phyloP scores from a whole-genome alignment of 2,329 filamentous ascomycete species.

The Penicillium sp. region DNA sequence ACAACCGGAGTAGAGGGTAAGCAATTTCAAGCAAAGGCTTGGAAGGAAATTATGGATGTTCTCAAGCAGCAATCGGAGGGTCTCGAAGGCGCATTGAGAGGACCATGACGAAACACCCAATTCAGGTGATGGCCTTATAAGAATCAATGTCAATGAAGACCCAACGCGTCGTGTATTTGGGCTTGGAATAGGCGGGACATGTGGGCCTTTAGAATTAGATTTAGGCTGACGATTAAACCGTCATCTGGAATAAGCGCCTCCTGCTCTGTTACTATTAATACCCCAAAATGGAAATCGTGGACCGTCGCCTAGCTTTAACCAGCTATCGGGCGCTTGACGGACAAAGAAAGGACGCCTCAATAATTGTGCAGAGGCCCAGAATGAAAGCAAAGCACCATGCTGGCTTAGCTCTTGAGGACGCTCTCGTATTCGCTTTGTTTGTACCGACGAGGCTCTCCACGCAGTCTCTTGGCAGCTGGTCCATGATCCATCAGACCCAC shows the following conservation, averaged over 20 bases:
- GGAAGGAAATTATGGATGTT: constrained; percentile 46
- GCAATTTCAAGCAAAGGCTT: constrained; percentile 43
- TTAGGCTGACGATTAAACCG: background rate
- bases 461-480: constrained; percentile 18
- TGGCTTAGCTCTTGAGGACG: background rate
- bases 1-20: constrained; percentile 41
- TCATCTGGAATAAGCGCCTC: constrained; percentile 3
- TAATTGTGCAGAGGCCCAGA: background rate
- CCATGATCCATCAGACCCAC: constrained; percentile 23
- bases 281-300: background rate
- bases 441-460: constrained; percentile 2
- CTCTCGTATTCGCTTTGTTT: constrained; percentile 2
- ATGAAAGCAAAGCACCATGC: background rate
- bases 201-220: background rate
- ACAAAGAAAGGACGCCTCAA: background rate
- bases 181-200: background rate
- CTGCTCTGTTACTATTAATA: constrained; percentile 11
- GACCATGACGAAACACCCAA: constrained; percentile 1
- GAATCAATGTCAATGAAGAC: background rate
- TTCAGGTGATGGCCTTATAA: background rate
- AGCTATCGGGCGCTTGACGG: background rate
- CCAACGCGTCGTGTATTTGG: background rate
- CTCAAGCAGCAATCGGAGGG: constrained; percentile 33
- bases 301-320: constrained; percentile 5
- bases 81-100: constrained; percentile 22